Evolutionary conservation across 495 filamentous ascomycete genomes (phyloP).

Genomic region (Neurospora intermedia): DNA sequence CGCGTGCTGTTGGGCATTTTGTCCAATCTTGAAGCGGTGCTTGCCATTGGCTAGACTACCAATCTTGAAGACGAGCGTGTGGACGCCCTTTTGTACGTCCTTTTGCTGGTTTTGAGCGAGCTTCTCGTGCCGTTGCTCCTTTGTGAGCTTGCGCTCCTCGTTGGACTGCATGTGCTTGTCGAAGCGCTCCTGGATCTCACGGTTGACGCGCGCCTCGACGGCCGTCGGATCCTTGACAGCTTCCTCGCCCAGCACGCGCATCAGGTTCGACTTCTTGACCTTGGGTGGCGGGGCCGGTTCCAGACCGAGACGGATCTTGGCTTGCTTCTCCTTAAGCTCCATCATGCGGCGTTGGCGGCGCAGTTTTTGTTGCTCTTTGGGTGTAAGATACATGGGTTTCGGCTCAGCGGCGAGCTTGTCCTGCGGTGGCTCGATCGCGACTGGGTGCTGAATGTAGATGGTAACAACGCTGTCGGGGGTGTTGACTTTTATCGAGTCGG

Average conservation of each 20-base stretch:
- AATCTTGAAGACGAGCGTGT: constrained; percentile 78
- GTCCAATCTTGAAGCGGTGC: constrained; percentile 84
- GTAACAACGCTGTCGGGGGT: constrained; percentile 78
- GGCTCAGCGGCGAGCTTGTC: constrained; percentile 67
- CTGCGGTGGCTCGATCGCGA: constrained; percentile 82
- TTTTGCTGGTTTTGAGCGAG: constrained; percentile 71
- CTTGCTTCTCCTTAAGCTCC: constrained; percentile 88
- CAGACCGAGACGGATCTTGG: constrained; percentile 85
- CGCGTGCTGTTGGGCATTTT: constrained; percentile 79
- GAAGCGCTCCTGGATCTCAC: constrained; percentile 77
- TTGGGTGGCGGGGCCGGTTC: constrained; percentile 85
- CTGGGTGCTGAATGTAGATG: constrained; percentile 82
- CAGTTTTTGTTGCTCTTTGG: constrained; percentile 82
- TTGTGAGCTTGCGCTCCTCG: constrained; percentile 80
- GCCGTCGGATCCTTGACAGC: constrained; percentile 97
- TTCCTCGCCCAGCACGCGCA: constrained; percentile 95
- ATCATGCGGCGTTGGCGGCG: constrained; percentile 85
- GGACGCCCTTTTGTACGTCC: constrained; percentile 77
- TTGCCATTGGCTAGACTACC: constrained; percentile 78
- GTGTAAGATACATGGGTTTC: constrained; percentile 88
- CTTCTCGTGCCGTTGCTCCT: constrained; percentile 84
- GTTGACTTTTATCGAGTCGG: constrained; percentile 60
- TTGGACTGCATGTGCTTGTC: constrained; percentile 67
- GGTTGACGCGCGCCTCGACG: constrained; percentile 86
- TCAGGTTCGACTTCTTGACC: constrained; percentile 89